phyloP scores from a whole-genome alignment of 495 filamentous ascomycete species.

The Pseudoneurospora amorphoporcata region DNA sequence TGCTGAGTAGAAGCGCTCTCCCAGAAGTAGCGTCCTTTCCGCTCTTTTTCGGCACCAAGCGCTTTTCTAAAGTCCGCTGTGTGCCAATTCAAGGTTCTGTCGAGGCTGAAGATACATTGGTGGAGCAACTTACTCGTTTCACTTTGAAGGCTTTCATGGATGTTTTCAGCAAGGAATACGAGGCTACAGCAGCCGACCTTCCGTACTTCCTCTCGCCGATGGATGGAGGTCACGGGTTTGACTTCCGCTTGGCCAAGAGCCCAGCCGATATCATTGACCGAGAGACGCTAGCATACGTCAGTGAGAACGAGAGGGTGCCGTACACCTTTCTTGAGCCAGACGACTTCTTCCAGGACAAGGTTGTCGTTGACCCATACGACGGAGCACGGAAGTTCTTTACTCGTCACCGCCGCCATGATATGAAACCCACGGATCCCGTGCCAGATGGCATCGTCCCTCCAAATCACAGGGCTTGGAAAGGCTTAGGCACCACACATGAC shows the following conservation, averaged over 20 bases:
- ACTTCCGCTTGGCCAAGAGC: constrained; percentile 13
- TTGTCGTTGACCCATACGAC: constrained; percentile 64
- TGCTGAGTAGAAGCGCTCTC: constrained; percentile 59
- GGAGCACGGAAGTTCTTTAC: constrained; percentile 56
- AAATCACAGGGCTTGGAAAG: constrained; percentile 14
- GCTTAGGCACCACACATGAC: constrained; percentile 12
- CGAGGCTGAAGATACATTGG: constrained; percentile 29
- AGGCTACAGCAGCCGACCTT: constrained; percentile 48
- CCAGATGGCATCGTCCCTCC: constrained; percentile 24
- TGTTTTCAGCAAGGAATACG: constrained; percentile 80
- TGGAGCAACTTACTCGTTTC: constrained; percentile 48
- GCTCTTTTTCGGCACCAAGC: constrained; percentile 55
- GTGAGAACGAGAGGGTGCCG: constrained; percentile 33
- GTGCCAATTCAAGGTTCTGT: constrained; percentile 31
- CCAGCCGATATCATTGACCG: constrained; percentile 52
- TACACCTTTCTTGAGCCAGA: constrained; percentile 45
- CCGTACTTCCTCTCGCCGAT: constrained; percentile 81
- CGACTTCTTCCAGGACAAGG: constrained; percentile 50
- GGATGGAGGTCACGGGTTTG: constrained; percentile 14
- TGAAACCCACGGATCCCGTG: constrained; percentile 35
- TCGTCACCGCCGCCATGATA: constrained; percentile 27
- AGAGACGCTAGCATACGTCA: constrained; percentile 44
- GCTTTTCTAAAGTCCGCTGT: constrained; percentile 44
- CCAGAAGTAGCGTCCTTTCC: constrained; percentile 58
- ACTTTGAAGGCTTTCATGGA: constrained; percentile 73